These are phyloP conservation scores for Zychaea mexicana DNA, from an alignment of 371 early-diverging fungal species.

Conservation along the genomic window DNA sequence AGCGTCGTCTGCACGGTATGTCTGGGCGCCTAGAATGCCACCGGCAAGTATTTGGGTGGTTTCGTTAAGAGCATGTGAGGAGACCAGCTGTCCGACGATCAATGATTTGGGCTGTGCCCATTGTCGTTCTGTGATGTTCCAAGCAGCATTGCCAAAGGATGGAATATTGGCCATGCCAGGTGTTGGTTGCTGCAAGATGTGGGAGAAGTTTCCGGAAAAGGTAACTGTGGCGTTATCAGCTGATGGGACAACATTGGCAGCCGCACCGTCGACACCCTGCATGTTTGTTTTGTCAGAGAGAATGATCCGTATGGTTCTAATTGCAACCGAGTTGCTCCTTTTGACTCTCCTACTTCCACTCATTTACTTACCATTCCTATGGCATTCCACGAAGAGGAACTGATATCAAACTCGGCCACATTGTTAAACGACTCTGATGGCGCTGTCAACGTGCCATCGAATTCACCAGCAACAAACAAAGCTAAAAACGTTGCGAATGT, in stretches of 20 bases:
- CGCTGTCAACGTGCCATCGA: conserved; percentile 20
- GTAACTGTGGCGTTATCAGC: conserved; percentile 21
- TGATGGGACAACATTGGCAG: conserved; percentile 20
- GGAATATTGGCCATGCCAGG: neutral
- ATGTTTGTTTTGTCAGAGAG: conserved; percentile 6
- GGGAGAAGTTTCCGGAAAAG: conserved; percentile 33
- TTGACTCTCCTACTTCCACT: no score
- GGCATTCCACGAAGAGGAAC: conserved; percentile 25
- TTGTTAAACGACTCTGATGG: conserved; percentile 16
- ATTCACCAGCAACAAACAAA: conserved; percentile 36
- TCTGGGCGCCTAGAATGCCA: conserved; percentile 33
- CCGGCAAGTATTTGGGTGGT: conserved; percentile 21
- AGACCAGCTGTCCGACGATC: conserved; percentile 20
- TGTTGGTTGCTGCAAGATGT: conserved; percentile 2
- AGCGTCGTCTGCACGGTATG: conserved; percentile 26
- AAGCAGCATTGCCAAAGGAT: conserved; percentile 25
- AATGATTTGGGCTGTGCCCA: conserved; percentile 26
- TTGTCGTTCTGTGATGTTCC: conserved; percentile 11
- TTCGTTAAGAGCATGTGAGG: neutral
- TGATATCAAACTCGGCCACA: conserved; percentile 29
- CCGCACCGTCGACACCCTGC: conserved; percentile 37
- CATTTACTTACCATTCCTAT: conserved; percentile 22
- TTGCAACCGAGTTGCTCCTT: no score
- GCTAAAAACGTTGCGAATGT: no score
- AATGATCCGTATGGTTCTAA: no score